phyloP scores from a whole-genome alignment of 2,329 filamentous ascomycete species.

The Stemphylium lycopersici region DNA sequence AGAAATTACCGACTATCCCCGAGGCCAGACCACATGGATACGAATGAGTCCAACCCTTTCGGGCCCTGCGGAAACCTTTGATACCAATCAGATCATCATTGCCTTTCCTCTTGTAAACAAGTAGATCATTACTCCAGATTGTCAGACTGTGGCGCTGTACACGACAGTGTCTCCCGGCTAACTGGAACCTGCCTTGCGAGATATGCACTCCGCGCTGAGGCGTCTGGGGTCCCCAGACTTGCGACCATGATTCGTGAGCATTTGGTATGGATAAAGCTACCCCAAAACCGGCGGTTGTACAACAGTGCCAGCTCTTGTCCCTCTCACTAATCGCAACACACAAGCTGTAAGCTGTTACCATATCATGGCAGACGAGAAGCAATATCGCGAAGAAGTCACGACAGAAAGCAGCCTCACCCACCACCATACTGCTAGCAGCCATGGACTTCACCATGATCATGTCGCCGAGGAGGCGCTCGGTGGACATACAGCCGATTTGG shows the following conservation, averaged over 20 bases:
- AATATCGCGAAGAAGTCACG: conserved; percentile 16
- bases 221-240: conserved; percentile 10
- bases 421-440: conserved; percentile 12
- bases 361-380: conserved; percentile 32
- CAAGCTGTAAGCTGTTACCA: neutral
- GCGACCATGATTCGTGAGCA: conserved; percentile 8
- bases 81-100: conserved; percentile 6
- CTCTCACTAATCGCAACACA: neutral
- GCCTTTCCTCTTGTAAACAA: neutral
- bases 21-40: conserved; percentile 5
- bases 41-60: neutral
- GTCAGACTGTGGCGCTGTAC: conserved; percentile 1
- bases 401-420: conserved; percentile 8
- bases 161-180: conserved; percentile 8
- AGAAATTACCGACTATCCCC: conserved; percentile 9
- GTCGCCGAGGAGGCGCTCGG: conserved; percentile 38
- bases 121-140: conserved; percentile 1
- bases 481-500: conserved; percentile 32
- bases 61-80: neutral
- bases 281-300: conserved; percentile 5
- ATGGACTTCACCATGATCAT: conserved; percentile 38
- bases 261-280: conserved; percentile 10
- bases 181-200: conserved; percentile 5
- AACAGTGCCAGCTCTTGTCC: neutral
- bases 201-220: conserved; percentile 6